Evolutionary conservation across 169 alveolate genomes (phyloP).

Genomic region (Plasmodium ovale): DNA sequence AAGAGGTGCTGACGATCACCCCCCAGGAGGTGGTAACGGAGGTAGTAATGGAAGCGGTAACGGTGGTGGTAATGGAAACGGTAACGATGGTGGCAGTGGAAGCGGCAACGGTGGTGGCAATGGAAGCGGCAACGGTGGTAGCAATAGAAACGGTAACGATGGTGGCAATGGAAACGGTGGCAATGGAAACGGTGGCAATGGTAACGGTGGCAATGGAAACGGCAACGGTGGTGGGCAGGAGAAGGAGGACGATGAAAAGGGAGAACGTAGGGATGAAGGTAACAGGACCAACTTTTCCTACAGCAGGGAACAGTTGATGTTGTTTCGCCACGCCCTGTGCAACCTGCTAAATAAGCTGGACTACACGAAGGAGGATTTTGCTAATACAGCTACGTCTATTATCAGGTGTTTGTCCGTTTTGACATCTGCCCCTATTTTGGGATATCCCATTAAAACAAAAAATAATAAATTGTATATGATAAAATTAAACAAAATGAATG

Average conservation of each 20-base stretch:
- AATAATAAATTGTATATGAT: slow-evolving; percentile 63
- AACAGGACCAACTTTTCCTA: slow-evolving; percentile 22
- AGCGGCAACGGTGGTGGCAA: neutral
- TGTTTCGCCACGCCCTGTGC: slow-evolving; percentile 47
- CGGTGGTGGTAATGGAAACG: neutral
- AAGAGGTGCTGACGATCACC: neutral
- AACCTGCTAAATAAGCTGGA: slow-evolving; percentile 51
- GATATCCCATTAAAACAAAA: slow-evolving; percentile 66
- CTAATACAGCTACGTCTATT: slow-evolving; percentile 51
- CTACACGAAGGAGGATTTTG: slow-evolving; percentile 68
- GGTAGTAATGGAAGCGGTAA: neutral
- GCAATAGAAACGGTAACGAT: neutral
- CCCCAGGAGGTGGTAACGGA: neutral
- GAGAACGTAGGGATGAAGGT: slow-evolving; percentile 32
- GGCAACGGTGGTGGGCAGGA: neutral
- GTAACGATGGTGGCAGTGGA: neutral
- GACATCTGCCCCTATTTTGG: slow-evolving; percentile 76
- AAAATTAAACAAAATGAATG: slow-evolving; percentile 60
- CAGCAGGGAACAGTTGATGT: slow-evolving; percentile 55
- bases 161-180: too few species aligned
- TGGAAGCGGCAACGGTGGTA: neutral
- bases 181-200: neutral
- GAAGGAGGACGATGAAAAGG: slow-evolving; percentile 33
- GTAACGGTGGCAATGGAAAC: neutral
- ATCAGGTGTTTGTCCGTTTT: slow-evolving; percentile 69